Evolutionary conservation across 1,284 basidiomycete genomes (phyloP), one percentile per base, ranked within the genome.

Genomic region (Puccinia triticina): DNA sequence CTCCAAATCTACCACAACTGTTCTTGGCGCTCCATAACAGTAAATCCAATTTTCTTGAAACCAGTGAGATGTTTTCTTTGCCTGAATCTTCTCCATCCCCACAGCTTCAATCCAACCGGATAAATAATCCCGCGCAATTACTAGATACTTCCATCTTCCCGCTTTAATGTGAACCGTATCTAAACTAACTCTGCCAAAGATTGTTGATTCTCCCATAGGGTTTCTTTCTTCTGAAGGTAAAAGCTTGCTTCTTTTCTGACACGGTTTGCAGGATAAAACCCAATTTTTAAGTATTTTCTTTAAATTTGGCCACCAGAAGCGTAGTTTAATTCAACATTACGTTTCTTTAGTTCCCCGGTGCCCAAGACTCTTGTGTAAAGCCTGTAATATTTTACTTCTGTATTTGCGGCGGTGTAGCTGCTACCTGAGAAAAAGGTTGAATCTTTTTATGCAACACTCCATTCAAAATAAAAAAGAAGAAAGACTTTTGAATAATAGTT

Each of bases 261-360:
- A 71, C 4, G 37, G 7, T 43, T 37, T 10, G 37, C 67, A 71
- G 4, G 29, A 40, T 43, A 43, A 11, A 43, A 46, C 67, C 67
- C 67, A 71, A 4, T 10, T 43, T 10, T n/a, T 43, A 32, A 71
- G 11, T 5, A 7, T 18, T 43, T 48, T 71, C 46, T 71, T 71
- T 37, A 71, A 43, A 12, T 40, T 48, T 43, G 37, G 37, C 46
- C 67, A 71, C 37, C 67, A 71, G 46, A 43, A 71, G 16, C 37
- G 10, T 11, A n/a, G 12, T 11, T 18, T 26, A 12, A 43, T 8
- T 40, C 67, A 3, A 43, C 40, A 8, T 8, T 71, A 71, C 7
- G 67, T 71, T 71, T 71, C 67, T 43, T 71, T n/a, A 4, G 23
- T 12, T 5, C 67, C 67, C 46, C 67, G 10, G n/a, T 71, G 37